Evolutionary conservation across 2,329 filamentous ascomycete genomes (phyloP).

Genomic region (Pseudopyricularia cyperi): DNA sequence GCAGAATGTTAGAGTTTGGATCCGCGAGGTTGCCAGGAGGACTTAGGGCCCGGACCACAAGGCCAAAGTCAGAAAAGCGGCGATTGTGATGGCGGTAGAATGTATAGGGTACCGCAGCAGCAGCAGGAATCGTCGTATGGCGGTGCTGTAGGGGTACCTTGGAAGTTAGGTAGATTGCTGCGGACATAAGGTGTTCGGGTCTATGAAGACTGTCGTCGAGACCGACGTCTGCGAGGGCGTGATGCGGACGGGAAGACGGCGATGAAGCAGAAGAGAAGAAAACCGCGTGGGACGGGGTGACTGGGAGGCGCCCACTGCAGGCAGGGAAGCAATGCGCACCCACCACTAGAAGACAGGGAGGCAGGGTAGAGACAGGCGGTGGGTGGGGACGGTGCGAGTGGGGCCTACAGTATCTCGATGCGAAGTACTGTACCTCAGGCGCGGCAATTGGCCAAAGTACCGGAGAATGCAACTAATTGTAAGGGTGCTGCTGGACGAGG

Average conservation of each 20-base stretch:
- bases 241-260: background rate
- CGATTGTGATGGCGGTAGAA: too few species aligned
- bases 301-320: background rate
- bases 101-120: too few species aligned
- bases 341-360: too few species aligned
- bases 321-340: slow-evolving; percentile 1
- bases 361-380: background rate
- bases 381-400: background rate
- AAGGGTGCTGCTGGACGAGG: too few species aligned
- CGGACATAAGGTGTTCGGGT: background rate
- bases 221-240: background rate
- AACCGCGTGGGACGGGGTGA: background rate
- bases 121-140: too few species aligned
- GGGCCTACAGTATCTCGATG: background rate
- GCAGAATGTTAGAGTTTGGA: background rate
- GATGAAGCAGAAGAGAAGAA: background rate
- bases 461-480: background rate
- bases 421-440: background rate
- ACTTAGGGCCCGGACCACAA: background rate
- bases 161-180: too few species aligned
- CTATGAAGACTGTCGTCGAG: background rate
- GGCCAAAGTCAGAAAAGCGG: background rate
- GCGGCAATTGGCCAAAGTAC: background rate
- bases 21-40: background rate
- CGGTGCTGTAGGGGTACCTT: too few species aligned